Evolutionary conservation across 306 rosid genomes (phyloP), one percentile per base, ranked within the genome.

Genomic region (Pyrus communis): DNA sequence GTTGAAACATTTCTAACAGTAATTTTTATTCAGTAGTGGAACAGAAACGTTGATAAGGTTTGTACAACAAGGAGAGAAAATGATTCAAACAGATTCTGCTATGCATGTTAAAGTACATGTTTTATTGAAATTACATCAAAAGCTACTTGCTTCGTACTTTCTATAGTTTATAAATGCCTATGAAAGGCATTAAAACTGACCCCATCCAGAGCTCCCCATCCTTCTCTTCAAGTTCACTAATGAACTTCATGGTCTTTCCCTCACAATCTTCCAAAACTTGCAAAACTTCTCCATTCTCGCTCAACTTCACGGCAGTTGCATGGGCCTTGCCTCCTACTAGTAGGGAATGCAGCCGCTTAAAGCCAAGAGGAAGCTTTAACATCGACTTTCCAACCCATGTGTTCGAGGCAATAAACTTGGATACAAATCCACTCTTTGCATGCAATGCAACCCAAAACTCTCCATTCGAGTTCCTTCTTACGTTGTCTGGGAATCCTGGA

Each of bases 391-490:
- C 93, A 15, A 77, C 77, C 97, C 91, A 89, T 19, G 85, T 31
- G 74, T 84, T 82, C 0, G 90, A 89, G 71, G 86, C 7, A 42
- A 86, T n/a, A 85, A 86, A 86, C 22, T 61, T 88, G 0, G 84
- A 71, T 0, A 95, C 45, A 55, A 82, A 79, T 11, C 82, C 91
- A 38, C 30, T 86, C 77, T 95, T 95, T 4, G 90, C 74, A 75
- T 95, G 97, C 67, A 95, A 77, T 57, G 97, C 98, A 8, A 92
- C 92, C 98, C 98, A 95, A 25, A 90, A 92, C 58, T 90, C 89
- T 10, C 97, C 98, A 46, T 86, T 85, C 0, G 89, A 67, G 69
- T 89, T 92, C 71, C 92, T 91, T 71, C 98, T 83, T 7, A 92
- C 13, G 13, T 95, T 95, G 80, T 95, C 97, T 0, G 98, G 98